A percentile compares a stretch with the other conserved stretches of the same genome.
phyloP scores from a whole-genome alignment of 2,329 filamentous ascomycete genomes.

The Arthrinium phaeospermum region DNA sequence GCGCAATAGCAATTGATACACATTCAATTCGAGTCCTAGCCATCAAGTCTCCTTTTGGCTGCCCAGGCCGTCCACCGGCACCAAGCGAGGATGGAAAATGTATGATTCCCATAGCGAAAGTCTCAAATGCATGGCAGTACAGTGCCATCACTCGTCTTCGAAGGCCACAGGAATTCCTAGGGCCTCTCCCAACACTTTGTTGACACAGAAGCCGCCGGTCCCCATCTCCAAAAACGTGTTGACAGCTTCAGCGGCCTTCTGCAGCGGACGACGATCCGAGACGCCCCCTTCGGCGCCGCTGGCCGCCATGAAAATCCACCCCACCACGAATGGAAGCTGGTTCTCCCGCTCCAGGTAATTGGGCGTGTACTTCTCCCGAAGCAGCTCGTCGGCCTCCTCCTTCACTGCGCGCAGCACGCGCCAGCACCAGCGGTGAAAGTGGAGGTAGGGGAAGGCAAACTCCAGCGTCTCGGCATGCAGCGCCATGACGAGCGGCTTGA shows the following conservation, averaged over 20 bases:
- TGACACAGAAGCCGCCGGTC: not conserved
- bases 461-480: slow-evolving; percentile 45
- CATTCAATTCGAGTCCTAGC: no score
- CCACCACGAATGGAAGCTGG: slow-evolving; percentile 47
- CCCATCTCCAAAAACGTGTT: not conserved
- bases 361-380: slow-evolving; percentile 41
- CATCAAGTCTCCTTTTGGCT: no score
- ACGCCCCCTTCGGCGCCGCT: not conserved
- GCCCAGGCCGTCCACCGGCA: no score
- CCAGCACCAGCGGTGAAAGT: slow-evolving; percentile 49
- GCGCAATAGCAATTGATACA: no score
- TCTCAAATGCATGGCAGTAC: not conserved
- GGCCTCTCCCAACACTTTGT: not conserved
- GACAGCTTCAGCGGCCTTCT: not conserved
- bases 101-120: no score
- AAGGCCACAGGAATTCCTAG: not conserved
- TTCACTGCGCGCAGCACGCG: slow-evolving; percentile 41
- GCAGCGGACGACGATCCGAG: not conserved
- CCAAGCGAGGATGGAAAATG: no score
- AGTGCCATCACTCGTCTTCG: not conserved
- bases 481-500: slow-evolving; percentile 38
- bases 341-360: slow-evolving; percentile 45
- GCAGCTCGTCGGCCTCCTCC: slow-evolving; percentile 36
- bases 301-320: slow-evolving; percentile 45
- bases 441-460: slow-evolving; percentile 47